Percentiles rank a stretch among this genome's conserved stretches.
Conservation (phyloP, 1,284 basidiomycete species). For the Cryptococcus amylolentus region DNA sequence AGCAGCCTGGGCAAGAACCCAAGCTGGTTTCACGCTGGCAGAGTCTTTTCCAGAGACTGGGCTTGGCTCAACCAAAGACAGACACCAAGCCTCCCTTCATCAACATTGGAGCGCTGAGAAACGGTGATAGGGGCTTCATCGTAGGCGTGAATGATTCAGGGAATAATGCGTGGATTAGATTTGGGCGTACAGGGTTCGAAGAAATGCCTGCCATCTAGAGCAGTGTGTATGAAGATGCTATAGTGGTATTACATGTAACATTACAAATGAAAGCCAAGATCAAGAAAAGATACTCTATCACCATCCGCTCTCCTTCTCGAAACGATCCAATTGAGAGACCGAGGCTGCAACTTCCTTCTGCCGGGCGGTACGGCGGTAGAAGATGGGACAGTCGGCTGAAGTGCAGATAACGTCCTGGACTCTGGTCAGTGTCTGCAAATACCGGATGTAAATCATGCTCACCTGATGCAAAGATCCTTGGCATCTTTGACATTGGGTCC, state of each 20-base stretch:
- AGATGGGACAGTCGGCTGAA: conserved; percentile 96
- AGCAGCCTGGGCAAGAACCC: background rate
- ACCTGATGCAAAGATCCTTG: conserved; percentile 94
- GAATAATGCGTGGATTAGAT: conserved; percentile 81
- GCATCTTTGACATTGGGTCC: conserved; percentile 96
- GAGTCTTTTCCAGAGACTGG: background rate
- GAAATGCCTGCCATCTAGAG: conserved; percentile 64
- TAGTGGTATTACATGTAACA: background rate
- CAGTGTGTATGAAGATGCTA: conserved; percentile 6
- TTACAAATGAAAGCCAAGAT: background rate
- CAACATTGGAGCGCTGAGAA: conserved; percentile 68
- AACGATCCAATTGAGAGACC: conserved; percentile 70
- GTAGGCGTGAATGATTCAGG: conserved; percentile 88
- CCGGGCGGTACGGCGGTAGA: conserved; percentile 94
- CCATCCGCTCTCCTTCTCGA: conserved; percentile 57
- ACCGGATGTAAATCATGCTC: conserved; percentile 11
- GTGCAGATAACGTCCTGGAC: conserved; percentile 90
- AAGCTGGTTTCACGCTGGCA: background rate
- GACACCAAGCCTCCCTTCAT: conserved; percentile 43
- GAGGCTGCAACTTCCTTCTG: conserved; percentile 93
- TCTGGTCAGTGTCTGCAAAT: background rate
- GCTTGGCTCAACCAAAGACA: background rate
- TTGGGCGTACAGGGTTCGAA: conserved; percentile 80
- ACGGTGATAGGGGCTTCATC: conserved; percentile 77
- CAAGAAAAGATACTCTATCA: conserved; percentile 8